Conservation (phyloP, 495 filamentous ascomycete species). For the Halenospora varia region DNA sequence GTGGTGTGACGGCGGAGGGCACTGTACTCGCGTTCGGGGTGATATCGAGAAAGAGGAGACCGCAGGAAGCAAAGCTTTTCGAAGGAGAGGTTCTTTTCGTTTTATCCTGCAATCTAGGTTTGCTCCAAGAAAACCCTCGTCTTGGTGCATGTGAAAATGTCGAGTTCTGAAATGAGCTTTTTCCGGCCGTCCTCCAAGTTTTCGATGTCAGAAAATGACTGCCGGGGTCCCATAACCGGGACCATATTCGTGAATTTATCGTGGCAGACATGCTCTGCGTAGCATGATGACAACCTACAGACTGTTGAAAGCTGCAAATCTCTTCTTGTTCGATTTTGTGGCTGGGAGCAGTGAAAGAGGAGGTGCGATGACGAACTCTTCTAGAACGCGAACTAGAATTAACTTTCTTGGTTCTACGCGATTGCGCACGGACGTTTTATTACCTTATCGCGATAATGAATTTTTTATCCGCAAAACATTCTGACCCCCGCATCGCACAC, state of each 20-base stretch:
- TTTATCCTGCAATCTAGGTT: constrained; percentile 3
- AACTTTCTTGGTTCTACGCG: background rate
- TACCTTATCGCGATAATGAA: background rate
- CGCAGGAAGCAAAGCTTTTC: constrained; percentile 20
- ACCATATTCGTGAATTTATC: constrained; percentile 22
- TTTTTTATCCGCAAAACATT: too few relatives aligned
- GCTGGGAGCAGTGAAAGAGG: constrained; percentile 1
- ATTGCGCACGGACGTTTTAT: background rate
- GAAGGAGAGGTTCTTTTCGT: background rate
- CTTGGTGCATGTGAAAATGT: constrained; percentile 8
- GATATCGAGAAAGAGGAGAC: constrained; percentile 18
- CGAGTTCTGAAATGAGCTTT: background rate
- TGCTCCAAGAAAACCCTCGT: constrained; percentile 16
- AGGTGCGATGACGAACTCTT: background rate
- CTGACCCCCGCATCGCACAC: too few relatives aligned
- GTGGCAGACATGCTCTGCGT: constrained; percentile 14
- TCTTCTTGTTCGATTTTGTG: background rate
- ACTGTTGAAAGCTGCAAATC: constrained; percentile 20
- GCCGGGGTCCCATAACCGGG: constrained; percentile 21
- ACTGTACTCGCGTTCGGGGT: constrained; percentile 4
- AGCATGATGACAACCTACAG: constrained; percentile 20
- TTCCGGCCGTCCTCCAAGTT: background rate
- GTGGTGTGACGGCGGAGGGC: constrained; percentile 11
- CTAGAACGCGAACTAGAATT: background rate
- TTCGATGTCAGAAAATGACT: constrained; percentile 8